phyloP scores from a whole-genome alignment of 495 filamentous ascomycete species.

The Penicillium steckii region DNA sequence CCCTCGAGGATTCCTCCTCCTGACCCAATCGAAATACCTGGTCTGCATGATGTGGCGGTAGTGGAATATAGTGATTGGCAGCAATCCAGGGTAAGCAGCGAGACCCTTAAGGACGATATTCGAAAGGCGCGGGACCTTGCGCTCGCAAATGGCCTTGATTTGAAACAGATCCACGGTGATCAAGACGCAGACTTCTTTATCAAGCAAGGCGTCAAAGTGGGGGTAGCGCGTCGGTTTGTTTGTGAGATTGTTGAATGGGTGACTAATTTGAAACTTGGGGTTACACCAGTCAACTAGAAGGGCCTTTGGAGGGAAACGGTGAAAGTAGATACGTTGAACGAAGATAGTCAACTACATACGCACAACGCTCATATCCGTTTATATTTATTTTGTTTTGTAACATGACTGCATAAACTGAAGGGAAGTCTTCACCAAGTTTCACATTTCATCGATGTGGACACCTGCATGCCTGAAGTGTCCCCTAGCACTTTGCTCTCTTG shows the following conservation, averaged over 20 bases:
- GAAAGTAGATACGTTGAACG: too few relatives aligned
- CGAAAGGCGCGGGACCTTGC: not conserved
- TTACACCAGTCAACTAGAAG: not conserved
- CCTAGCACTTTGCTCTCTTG: not conserved
- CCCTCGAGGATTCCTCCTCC: not conserved
- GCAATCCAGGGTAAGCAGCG: not conserved
- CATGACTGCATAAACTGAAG: too few relatives aligned
- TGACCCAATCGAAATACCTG: not conserved
- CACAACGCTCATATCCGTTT: too few relatives aligned
- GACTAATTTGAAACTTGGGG: not conserved
- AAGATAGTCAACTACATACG: too few relatives aligned
- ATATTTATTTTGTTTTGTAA: too few relatives aligned
- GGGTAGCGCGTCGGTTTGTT: conserved; percentile 15
- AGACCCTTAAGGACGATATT: not conserved
- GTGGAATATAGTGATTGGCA: not conserved
- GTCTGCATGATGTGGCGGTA: not conserved
- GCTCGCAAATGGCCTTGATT: not conserved
- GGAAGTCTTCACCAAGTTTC: not conserved
- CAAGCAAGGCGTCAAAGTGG: conserved; percentile 13
- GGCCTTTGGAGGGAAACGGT: not conserved
- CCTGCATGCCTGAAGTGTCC: not conserved
- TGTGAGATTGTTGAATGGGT: conserved; percentile 17
- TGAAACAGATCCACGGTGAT: conserved; percentile 2
- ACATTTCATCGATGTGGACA: not conserved
- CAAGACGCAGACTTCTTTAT: conserved; percentile 19